phyloP scores from a whole-genome alignment of 805 yeast genomes.

The Candida gorgasii region DNA sequence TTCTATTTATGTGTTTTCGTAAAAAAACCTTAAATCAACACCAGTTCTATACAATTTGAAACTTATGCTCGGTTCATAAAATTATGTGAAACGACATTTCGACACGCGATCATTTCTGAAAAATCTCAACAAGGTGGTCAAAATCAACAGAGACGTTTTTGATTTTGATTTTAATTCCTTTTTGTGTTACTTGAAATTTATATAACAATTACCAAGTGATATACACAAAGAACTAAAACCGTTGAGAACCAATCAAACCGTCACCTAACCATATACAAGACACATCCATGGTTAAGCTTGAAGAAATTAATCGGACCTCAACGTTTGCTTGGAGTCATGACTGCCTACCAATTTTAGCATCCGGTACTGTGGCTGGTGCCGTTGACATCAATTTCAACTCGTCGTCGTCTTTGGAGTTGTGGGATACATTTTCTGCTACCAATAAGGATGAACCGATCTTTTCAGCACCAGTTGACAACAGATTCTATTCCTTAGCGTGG shows the following conservation, averaged over 20 bases:
- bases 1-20: too few relatives aligned
- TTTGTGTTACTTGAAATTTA: neutral
- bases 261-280: too few relatives aligned
- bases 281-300: slow-evolving; percentile 62
- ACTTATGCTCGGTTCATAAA: neutral
- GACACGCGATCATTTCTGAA: slow-evolving; percentile 6
- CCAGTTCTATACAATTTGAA: neutral
- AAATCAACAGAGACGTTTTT: neutral
- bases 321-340: slow-evolving; percentile 96
- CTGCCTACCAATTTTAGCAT: slow-evolving; percentile 70
- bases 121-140: slow-evolving; percentile 5
- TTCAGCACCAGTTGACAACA: slow-evolving; percentile 34
- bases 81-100: neutral
- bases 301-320: slow-evolving; percentile 82
- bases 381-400: slow-evolving; percentile 86
- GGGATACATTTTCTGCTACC: slow-evolving; percentile 57
- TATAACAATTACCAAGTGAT: neutral
- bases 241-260: too few relatives aligned
- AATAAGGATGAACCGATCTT: slow-evolving; percentile 35
- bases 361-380: slow-evolving; percentile 96
- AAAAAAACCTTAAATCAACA: neutral
- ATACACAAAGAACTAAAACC: too few relatives aligned
- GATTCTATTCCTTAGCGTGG: slow-evolving; percentile 84
- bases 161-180: neutral
- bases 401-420: slow-evolving; percentile 72